Evolutionary conservation across 495 filamentous ascomycete genomes (phyloP).

Genomic region (Tuber calosporum): DNA sequence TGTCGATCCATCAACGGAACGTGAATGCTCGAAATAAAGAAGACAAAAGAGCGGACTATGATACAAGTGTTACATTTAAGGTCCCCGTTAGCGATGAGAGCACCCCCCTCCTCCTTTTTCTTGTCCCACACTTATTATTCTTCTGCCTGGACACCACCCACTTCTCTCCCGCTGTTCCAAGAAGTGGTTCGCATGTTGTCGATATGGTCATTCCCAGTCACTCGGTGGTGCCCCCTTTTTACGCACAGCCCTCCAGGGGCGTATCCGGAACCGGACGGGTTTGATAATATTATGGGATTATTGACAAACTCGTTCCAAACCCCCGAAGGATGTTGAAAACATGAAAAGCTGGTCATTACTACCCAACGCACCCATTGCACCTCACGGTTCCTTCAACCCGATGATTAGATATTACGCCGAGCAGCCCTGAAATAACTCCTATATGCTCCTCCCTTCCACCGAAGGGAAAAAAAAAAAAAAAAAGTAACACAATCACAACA

Average conservation of each 20-base stretch:
- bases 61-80: too few relatives aligned
- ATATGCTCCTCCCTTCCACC: neutral
- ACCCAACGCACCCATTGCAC: neutral
- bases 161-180: neutral
- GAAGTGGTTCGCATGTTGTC: neutral
- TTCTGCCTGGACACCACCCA: neutral
- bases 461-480: too few relatives aligned
- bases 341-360: neutral
- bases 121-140: neutral
- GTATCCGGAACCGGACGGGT: neutral
- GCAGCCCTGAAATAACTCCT: neutral
- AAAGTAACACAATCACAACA: too few relatives aligned
- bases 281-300: neutral
- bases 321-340: neutral
- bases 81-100: too few relatives aligned
- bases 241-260: too few relatives aligned
- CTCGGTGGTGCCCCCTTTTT: neutral
- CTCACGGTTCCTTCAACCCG: neutral
- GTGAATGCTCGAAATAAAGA: too few relatives aligned
- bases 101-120: too few relatives aligned
- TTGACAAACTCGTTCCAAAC: neutral
- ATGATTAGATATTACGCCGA: neutral
- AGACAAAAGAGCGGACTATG: too few relatives aligned
- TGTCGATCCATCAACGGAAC: too few relatives aligned
- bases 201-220: neutral